A percentile compares a stretch with the other conserved stretches of the same genome.
These are phyloP conservation scores for Knufia fluminis DNA, from an alignment of 2,329 filamentous ascomycete genomes.

Conservation along the genomic window DNA sequence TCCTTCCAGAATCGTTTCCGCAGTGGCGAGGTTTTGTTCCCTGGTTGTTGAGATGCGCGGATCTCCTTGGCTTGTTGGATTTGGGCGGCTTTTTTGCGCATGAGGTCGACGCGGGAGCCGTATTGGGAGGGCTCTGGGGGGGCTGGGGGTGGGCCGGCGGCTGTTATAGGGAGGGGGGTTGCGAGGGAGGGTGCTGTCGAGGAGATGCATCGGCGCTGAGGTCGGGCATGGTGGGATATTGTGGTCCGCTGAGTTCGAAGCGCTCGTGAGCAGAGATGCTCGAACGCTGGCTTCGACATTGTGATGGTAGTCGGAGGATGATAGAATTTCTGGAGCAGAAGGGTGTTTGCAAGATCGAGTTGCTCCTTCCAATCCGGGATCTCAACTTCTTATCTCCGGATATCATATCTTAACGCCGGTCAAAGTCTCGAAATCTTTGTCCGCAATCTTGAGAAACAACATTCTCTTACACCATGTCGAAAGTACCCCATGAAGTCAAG, in stretches of 20 bases:
- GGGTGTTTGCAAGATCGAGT: no score
- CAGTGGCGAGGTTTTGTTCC: constrained; percentile 34
- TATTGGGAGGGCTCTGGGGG: constrained; percentile 45
- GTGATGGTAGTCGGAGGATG: background rate
- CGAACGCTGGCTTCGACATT: constrained; percentile 1
- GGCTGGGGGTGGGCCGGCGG: constrained; percentile 51
- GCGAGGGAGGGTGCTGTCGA: constrained; percentile 9
- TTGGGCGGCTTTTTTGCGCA: constrained; percentile 42
- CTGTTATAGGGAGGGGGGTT: constrained; percentile 47
- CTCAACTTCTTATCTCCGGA: background rate
- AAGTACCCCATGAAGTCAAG: constrained; percentile 33
- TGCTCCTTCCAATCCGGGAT: background rate
- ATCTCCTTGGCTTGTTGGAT: constrained; percentile 39
- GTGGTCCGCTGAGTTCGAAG: background rate
- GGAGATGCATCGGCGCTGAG: constrained; percentile 5
- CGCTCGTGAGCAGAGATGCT: background rate
- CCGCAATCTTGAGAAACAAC: background rate
- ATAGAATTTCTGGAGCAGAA: no score
- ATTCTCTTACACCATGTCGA: constrained; percentile 26
- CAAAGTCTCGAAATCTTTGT: background rate
- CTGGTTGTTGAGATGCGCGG: constrained; percentile 28
- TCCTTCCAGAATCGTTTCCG: constrained; percentile 83
- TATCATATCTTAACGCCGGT: background rate
- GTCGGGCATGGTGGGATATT: no score
- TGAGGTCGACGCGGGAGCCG: constrained; percentile 39